phyloP scores from a whole-genome alignment of 2,329 filamentous ascomycete genomes.

The Aspergillus tubingensis region DNA sequence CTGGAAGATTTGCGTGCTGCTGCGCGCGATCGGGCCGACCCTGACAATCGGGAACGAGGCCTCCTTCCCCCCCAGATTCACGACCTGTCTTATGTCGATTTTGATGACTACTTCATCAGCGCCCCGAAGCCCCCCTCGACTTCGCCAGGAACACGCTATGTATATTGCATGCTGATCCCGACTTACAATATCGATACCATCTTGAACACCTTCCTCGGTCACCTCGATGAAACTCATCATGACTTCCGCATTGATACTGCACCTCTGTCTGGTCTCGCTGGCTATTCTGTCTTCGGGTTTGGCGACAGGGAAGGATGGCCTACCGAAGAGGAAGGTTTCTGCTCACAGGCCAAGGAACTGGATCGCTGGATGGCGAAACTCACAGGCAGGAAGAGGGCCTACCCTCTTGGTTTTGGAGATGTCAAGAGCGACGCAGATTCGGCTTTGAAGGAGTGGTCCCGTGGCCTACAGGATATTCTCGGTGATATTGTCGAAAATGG shows the following conservation, averaged over 20 bases:
- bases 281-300: slow-evolving; percentile 92
- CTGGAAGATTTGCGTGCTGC: slow-evolving; percentile 56
- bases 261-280: slow-evolving; percentile 72
- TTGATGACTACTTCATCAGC: slow-evolving; percentile 87
- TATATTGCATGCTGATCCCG: slow-evolving; percentile 84
- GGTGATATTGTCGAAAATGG: slow-evolving; percentile 57
- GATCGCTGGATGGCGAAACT: slow-evolving; percentile 98
- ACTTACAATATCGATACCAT: slow-evolving; percentile 96
- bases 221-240: slow-evolving; percentile 88
- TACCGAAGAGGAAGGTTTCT: slow-evolving; percentile 85
- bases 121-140: slow-evolving; percentile 64
- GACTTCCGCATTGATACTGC: slow-evolving; percentile 95
- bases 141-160: slow-evolving; percentile 57
- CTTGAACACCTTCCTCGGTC: slow-evolving; percentile 81
- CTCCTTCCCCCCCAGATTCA: slow-evolving; percentile 64
- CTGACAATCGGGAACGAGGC: slow-evolving; percentile 29
- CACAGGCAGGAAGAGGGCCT: slow-evolving; percentile 81
- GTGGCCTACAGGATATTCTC: slow-evolving; percentile 72
- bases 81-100: slow-evolving; percentile 83
- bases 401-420: slow-evolving; percentile 85
- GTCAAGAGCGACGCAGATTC: slow-evolving; percentile 70
- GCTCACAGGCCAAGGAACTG: slow-evolving; percentile 84
- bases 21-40: slow-evolving; percentile 28
- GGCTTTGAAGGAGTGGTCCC: slow-evolving; percentile 74
- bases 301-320: slow-evolving; percentile 92